Percentiles rank a stretch among this genome's conserved stretches.
Evolutionary conservation across 345 rosid genomes (phyloP).

Genomic region (Populus tremula): DNA sequence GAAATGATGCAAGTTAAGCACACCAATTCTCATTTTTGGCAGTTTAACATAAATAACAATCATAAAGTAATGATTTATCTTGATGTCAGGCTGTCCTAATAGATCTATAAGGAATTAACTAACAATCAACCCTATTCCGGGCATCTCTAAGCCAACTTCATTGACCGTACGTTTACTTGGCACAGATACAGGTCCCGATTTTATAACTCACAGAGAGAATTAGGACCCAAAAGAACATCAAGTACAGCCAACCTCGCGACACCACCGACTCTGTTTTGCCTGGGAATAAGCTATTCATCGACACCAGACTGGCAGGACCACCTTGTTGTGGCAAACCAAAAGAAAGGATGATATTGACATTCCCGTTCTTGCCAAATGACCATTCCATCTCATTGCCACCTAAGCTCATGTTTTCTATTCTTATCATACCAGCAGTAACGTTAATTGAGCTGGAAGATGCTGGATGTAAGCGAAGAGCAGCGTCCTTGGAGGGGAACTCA

Average conservation of each 20-base stretch:
- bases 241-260: slow-evolving; percentile 40
- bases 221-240: slow-evolving; percentile 64
- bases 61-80: background rate
- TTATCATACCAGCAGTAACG: slow-evolving; percentile 75
- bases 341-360: slow-evolving; percentile 53
- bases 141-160: slow-evolving; percentile 6
- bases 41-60: slow-evolving; percentile 3
- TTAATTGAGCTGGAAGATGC: slow-evolving; percentile 70
- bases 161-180: slow-evolving; percentile 37
- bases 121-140: slow-evolving; percentile 6
- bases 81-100: slow-evolving; percentile 11
- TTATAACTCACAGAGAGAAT: slow-evolving; percentile 62
- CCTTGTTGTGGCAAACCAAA: slow-evolving; percentile 40
- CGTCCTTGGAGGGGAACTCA: slow-evolving; percentile 66
- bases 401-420: slow-evolving; percentile 46
- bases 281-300: slow-evolving; percentile 20
- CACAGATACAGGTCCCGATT: slow-evolving; percentile 45
- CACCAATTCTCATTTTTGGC: slow-evolving; percentile 8
- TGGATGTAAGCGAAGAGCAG: slow-evolving; percentile 43
- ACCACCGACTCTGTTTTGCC: slow-evolving; percentile 42
- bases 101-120: slow-evolving; percentile 17
- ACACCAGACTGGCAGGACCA: slow-evolving; percentile 12
- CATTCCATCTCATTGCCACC: slow-evolving; percentile 44
- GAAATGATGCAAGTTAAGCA: background rate
- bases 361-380: slow-evolving; percentile 58